phyloP scores from a whole-genome alignment of 139 green algal species.

The Haematococcus lacustris region DNA sequence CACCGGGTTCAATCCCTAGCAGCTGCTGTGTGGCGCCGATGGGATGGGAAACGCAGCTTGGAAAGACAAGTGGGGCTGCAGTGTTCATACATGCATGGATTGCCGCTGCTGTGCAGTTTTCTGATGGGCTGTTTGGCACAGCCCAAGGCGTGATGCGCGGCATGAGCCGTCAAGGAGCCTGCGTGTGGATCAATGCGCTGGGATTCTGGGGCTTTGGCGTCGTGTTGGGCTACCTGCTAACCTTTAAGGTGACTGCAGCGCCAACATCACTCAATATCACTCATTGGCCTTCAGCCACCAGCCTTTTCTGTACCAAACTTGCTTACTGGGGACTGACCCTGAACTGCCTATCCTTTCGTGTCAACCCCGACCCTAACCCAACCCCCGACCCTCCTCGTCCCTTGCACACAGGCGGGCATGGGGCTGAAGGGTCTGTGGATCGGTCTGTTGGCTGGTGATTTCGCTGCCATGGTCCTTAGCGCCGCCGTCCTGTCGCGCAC shows the following conservation, averaged over 20 bases:
- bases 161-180: conserved; percentile 22
- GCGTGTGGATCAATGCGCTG: conserved; percentile 29
- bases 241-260: conserved; percentile 11
- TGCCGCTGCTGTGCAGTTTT: too few species aligned
- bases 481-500: not conserved
- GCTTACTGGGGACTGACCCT: not conserved
- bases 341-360: not conserved
- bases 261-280: not conserved
- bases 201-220: conserved; percentile 38
- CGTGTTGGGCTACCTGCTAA: conserved; percentile 22
- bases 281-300: not conserved
- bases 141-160: conserved; percentile 34
- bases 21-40: not conserved
- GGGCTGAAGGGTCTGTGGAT: conserved; percentile 27
- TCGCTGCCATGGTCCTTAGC: conserved; percentile 13
- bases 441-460: conserved; percentile 21
- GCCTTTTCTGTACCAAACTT: not conserved
- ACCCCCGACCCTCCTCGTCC: not conserved
- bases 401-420: conserved; percentile 2
- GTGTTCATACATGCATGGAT: too few species aligned
- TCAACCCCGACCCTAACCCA: not conserved
- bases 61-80: too few species aligned
- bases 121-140: conserved; percentile 36
- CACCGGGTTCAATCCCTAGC: not conserved
- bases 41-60: not conserved